A percentile compares a stretch with the other conserved stretches of the same genome.
phyloP scores from a whole-genome alignment of 2,329 filamentous ascomycete genomes.

The Corynespora cassiicola region DNA sequence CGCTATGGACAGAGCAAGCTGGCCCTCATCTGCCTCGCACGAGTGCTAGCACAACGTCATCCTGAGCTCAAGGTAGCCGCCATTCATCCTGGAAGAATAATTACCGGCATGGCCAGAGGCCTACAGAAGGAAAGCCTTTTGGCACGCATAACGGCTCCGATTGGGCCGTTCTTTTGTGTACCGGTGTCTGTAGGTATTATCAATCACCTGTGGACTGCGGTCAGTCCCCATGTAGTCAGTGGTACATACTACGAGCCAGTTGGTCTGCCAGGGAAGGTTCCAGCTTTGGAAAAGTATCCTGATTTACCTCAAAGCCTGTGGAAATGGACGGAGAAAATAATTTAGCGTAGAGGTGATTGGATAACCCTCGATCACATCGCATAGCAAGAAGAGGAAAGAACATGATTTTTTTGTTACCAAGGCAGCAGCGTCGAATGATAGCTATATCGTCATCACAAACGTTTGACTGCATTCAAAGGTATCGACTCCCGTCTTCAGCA shows the following conservation, averaged over 20 bases:
- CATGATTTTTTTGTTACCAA: no score
- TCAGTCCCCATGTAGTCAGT: conserved; percentile 34
- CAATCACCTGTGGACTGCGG: conserved; percentile 56
- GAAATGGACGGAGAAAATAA: no score
- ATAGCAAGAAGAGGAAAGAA: no score
- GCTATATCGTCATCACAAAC: no score
- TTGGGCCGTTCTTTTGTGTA: conserved; percentile 7
- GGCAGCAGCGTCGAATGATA: no score
- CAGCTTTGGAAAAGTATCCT: conserved; percentile 3
- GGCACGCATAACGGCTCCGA: conserved; percentile 5
- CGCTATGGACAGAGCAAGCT: conserved; percentile 54
- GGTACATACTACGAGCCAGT: conserved; percentile 47
- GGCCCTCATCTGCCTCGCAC: conserved; percentile 52
- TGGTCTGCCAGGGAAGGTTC: conserved; percentile 7
- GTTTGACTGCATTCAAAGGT: no score
- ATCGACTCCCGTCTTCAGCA: no score
- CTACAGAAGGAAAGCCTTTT: conserved; percentile 10
- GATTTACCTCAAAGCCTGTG: no score
- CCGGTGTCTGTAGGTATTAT: conserved; percentile 5
- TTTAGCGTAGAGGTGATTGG: no score
- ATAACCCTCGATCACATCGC: no score
- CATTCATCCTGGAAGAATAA: conserved; percentile 9
- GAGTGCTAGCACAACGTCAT: conserved; percentile 9
- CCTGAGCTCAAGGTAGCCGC: conserved; percentile 5
- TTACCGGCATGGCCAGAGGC: conserved; percentile 7